Base-by-base conservation (phyloP, 164 flowering plant genomes). In the Cinnamomum micranthum region DNA sequence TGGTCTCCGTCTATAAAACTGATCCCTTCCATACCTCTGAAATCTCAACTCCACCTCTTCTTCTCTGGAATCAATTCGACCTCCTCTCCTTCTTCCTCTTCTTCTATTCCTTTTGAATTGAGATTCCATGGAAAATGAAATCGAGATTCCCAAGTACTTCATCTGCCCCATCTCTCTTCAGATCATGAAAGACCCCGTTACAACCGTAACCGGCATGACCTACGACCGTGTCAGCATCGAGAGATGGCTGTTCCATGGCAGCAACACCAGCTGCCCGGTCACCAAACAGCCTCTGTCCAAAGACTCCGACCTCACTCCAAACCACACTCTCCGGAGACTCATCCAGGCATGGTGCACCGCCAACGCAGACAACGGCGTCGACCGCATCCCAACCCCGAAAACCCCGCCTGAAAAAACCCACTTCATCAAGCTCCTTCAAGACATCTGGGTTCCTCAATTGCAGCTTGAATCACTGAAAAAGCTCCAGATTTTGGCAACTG, bases 111-210 rank as follows among this genome's bases (percentile, higher is more conserved):
- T 15, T 15, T 55, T 55, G n/a, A 55, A 20, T 55, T 55, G 20
- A 3, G n/a, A 15, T 15, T 55, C 60, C 60, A 55, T 55, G 60
- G 60, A 55, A 2, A 55, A 80, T 2, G 86, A 79, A 13, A 74
- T 87, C 25, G 87, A 90, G 55, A 59, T 90, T 72, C 93, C 96
- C 15, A 71, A 81, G 25, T 87, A 71, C 47, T 91, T 91, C 78
- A 65, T 83, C 47, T 91, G 96, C 72, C 96, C 96, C 5, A 90
- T 91, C 1, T 87, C 92, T 27, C 86, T 91, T 23, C 85, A 91
- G 27, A 85, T 90, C 82, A 91, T 91, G 94, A 87, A 78, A 78
- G 94, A 91, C 69, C 96, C 96, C 0, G 94, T 91, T 14, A 91
- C 87, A 0, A 70, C 80, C 10, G 50, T 76, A 0, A 86, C 94